Conservation (phyloP, 2,329 filamentous ascomycete genomes). For the Diaporthe capsici region DNA sequence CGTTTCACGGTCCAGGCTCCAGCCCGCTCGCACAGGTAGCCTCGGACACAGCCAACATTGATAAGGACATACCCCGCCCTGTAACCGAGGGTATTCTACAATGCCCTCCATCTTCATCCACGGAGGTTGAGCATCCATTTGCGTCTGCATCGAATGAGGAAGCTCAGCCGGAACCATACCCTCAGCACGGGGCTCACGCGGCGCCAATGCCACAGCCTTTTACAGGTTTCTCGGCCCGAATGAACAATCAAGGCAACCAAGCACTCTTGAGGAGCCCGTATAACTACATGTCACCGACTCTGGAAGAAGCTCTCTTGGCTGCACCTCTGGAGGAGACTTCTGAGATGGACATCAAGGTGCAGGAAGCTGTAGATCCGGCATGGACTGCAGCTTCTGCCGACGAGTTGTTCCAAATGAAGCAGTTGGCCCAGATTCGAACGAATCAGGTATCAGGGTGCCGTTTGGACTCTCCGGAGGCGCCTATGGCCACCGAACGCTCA, state of each 20-base stretch:
- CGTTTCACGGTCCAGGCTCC: background rate
- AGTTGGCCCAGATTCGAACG: background rate
- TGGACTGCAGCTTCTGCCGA: conserved; percentile 34
- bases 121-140: background rate
- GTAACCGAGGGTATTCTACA: background rate
- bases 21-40: background rate
- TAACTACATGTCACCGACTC: background rate
- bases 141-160: background rate
- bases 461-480: background rate
- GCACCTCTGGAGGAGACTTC: conserved; percentile 5
- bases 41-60: background rate
- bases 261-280: background rate
- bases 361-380: background rate
- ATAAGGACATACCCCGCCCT: background rate
- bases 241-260: background rate
- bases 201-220: background rate
- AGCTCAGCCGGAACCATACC: background rate
- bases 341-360: background rate
- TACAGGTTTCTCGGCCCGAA: background rate
- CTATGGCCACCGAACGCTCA: background rate
- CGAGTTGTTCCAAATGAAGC: conserved; percentile 23
- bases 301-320: conserved; percentile 27
- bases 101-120: background rate
- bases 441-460: background rate
- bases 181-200: background rate